These are phyloP conservation scores for Cladosporium sphaerospermum DNA, from an alignment of 2,329 filamentous ascomycete species.

Conservation along the genomic window DNA sequence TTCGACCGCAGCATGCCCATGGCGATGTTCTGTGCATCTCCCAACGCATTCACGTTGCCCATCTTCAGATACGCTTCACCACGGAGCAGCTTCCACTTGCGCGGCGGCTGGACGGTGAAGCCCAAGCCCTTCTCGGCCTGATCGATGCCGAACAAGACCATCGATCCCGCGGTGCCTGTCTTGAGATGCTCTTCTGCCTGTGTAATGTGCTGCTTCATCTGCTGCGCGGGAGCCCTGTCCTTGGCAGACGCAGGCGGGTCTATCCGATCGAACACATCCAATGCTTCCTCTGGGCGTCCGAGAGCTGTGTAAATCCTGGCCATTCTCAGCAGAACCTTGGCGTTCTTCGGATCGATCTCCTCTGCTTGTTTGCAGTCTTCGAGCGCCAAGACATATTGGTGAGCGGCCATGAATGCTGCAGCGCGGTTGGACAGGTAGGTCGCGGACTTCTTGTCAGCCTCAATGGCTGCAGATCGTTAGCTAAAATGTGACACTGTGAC, in stretches of 20 bases:
- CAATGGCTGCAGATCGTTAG: slow-evolving; percentile 59
- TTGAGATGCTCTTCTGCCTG: slow-evolving; percentile 73
- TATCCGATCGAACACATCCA: slow-evolving; percentile 75
- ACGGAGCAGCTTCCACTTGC: slow-evolving; percentile 90
- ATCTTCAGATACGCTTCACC: slow-evolving; percentile 91
- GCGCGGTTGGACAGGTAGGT: slow-evolving; percentile 94
- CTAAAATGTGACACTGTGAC: not conserved
- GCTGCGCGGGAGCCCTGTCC: slow-evolving; percentile 74
- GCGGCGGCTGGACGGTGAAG: slow-evolving; percentile 66
- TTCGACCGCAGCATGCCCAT: slow-evolving; percentile 82
- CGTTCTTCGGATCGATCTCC: slow-evolving; percentile 75
- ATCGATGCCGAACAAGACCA: slow-evolving; percentile 87
- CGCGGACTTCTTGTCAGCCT: slow-evolving; percentile 74
- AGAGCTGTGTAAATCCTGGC: slow-evolving; percentile 85
- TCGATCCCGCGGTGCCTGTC: slow-evolving; percentile 73
- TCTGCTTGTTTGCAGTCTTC: slow-evolving; percentile 80
- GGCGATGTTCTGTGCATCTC: slow-evolving; percentile 86
- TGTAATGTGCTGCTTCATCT: slow-evolving; percentile 76
- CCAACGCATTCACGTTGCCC: slow-evolving; percentile 79
- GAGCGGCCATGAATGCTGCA: slow-evolving; percentile 85
- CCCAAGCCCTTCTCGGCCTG: slow-evolving; percentile 80
- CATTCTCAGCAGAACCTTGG: slow-evolving; percentile 81
- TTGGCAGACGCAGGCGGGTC: slow-evolving; percentile 74
- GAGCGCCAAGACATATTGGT: slow-evolving; percentile 70
- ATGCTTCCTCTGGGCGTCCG: slow-evolving; percentile 78